Percentiles rank a stretch among this genome's conserved stretches.
phyloP scores from a whole-genome alignment of 2,329 filamentous ascomycete genomes.

The Pseudocercospora musae region DNA sequence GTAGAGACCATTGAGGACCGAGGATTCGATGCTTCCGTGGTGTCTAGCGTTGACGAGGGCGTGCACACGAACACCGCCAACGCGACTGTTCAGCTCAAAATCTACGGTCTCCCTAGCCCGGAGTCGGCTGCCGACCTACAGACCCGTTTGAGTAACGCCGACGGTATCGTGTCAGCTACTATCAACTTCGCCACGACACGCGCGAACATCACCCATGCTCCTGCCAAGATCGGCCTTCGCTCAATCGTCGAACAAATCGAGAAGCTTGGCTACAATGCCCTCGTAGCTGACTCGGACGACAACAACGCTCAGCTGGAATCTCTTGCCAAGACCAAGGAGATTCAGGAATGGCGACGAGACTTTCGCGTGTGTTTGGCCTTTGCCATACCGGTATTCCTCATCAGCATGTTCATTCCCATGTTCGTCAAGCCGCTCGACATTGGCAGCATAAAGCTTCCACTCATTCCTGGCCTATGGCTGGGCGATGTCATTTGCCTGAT shows the following conservation, averaged over 20 bases:
- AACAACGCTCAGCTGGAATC: conserved; percentile 97
- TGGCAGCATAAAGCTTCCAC: conserved; percentile 61
- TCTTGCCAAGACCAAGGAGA: conserved; percentile 91
- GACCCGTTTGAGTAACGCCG: conserved; percentile 58
- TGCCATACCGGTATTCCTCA: conserved; percentile 83
- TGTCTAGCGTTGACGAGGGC: conserved; percentile 67
- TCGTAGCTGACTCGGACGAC: conserved; percentile 87
- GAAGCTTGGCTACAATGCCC: conserved; percentile 77
- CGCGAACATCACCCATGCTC: conserved; percentile 69
- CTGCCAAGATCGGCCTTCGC: conserved; percentile 71
- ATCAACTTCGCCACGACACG: conserved; percentile 72
- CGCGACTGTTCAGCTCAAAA: conserved; percentile 70
- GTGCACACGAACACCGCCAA: conserved; percentile 53
- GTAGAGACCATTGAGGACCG: conserved; percentile 81
- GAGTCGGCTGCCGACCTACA: conserved; percentile 70
- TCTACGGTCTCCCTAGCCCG: conserved; percentile 76
- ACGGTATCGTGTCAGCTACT: conserved; percentile 71
- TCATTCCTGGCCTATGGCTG: conserved; percentile 73
- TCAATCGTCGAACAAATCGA: conserved; percentile 80
- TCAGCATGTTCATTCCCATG: conserved; percentile 95
- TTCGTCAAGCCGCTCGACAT: conserved; percentile 71
- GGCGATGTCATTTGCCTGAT: conserved; percentile 80
- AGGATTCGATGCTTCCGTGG: conserved; percentile 80
- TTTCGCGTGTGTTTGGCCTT: conserved; percentile 77
- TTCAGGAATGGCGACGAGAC: conserved; percentile 83